These are phyloP conservation scores for Venturia effusa DNA, from an alignment of 2,329 filamentous ascomycete genomes.

Conservation along the genomic window DNA sequence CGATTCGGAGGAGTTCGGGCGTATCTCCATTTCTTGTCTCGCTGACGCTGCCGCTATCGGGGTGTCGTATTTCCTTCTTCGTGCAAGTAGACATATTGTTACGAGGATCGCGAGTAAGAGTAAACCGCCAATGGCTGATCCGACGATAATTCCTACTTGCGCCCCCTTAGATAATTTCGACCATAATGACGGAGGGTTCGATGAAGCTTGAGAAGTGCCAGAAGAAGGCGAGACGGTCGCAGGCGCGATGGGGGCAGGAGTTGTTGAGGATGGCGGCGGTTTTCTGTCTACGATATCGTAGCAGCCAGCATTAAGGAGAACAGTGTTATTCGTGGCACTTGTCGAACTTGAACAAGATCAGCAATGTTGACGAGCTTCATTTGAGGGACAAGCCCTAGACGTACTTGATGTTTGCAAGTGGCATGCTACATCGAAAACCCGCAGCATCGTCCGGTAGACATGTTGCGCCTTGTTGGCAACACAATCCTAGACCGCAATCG, in stretches of 20 bases:
- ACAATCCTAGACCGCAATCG: slow-evolving; percentile 9
- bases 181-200: neutral
- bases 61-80: neutral
- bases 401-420: neutral
- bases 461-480: slow-evolving; percentile 9
- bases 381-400: neutral
- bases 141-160: neutral
- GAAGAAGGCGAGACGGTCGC: neutral
- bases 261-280: neutral
- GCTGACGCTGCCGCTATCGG: neutral
- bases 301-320: neutral
- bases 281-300: neutral
- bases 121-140: neutral
- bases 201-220: neutral
- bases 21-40: neutral
- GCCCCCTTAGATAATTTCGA: neutral
- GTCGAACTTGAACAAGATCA: neutral
- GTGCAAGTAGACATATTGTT: neutral
- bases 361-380: neutral
- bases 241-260: neutral
- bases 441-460: slow-evolving; percentile 4
- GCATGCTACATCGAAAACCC: neutral
- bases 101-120: neutral
- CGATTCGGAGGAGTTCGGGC: neutral
- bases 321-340: neutral